Conservation (phyloP, 352 stramenopile species). For the Pythium periplocum region DNA sequence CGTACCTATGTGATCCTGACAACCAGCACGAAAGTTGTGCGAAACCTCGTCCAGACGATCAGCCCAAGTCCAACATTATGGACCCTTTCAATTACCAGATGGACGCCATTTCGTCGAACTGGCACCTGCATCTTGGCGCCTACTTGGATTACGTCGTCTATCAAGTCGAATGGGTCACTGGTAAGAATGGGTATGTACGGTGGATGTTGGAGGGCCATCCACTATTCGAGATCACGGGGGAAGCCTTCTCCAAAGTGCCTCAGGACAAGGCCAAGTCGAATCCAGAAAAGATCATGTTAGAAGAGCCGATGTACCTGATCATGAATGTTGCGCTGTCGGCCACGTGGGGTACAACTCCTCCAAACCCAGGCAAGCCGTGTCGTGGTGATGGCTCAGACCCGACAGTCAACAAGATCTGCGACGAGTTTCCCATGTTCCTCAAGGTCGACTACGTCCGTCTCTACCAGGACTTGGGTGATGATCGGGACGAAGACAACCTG, state of each 20-base stretch:
- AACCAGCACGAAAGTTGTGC: slow-evolving; percentile 25
- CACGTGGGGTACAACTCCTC: slow-evolving; percentile 69
- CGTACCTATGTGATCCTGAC: slow-evolving; percentile 3
- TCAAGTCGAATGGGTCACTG: slow-evolving; percentile 53
- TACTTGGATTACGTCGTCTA: slow-evolving; percentile 71
- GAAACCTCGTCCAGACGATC: neutral
- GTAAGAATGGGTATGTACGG: slow-evolving; percentile 11
- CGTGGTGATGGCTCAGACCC: slow-evolving; percentile 9
- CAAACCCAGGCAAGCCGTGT: slow-evolving; percentile 43
- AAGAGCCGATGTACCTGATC: slow-evolving; percentile 92
- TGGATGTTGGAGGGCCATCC: slow-evolving; percentile 51
- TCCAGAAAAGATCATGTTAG: slow-evolving; percentile 86
- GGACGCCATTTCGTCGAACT: slow-evolving; percentile 44
- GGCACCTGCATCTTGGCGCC: slow-evolving; percentile 59
- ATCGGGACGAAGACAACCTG: too few relatives aligned
- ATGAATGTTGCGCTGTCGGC: slow-evolving; percentile 92
- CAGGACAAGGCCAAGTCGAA: slow-evolving; percentile 39
- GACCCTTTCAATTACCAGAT: too few relatives aligned
- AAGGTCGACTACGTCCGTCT: slow-evolving; percentile 65
- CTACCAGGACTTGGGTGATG: slow-evolving; percentile 36
- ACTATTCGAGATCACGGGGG: slow-evolving; percentile 76
- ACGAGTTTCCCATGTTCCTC: slow-evolving; percentile 44
- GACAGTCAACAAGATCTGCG: slow-evolving; percentile 38
- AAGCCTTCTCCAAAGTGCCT: slow-evolving; percentile 34
- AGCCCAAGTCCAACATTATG: slow-evolving; percentile 63